Evolutionary conservation across 768 basidiomycete genomes (phyloP).

Genomic region (Lactarius sp.): DNA sequence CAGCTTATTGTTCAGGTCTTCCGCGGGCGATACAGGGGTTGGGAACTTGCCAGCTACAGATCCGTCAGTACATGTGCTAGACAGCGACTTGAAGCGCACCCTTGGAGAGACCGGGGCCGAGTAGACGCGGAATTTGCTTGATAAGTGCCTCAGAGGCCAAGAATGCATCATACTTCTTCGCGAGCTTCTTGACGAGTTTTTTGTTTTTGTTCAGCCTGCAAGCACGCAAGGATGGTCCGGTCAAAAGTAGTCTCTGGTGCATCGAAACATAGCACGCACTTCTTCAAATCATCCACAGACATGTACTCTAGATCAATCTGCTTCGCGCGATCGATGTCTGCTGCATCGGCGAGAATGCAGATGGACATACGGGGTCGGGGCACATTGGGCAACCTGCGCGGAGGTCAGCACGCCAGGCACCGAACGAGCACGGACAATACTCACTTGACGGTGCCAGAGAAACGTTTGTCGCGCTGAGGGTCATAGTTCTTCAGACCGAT

Average conservation of each 20-base stretch:
- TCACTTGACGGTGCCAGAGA: conserved; percentile 97
- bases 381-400: conserved; percentile 80
- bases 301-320: conserved; percentile 98
- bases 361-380: conserved; percentile 99
- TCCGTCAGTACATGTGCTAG: neutral
- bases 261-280: conserved; percentile 47
- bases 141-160: conserved; percentile 94
- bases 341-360: conserved; percentile 98
- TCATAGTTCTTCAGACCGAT: conserved; percentile 99
- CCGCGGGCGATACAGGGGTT: conserved; percentile 88
- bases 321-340: conserved; percentile 98
- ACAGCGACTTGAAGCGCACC: conserved; percentile 42
- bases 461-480: conserved; percentile 99
- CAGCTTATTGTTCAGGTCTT: conserved; percentile 88
- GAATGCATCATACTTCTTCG: conserved; percentile 99
- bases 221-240: neutral
- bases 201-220: conserved; percentile 98
- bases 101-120: conserved; percentile 99
- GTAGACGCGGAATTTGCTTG: conserved; percentile 99
- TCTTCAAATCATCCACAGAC: conserved; percentile 99
- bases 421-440: conserved; percentile 27
- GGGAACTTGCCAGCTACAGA: conserved; percentile 95
- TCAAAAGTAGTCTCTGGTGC: neutral
- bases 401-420: neutral
- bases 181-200: conserved; percentile 99